These are phyloP conservation scores for Cladophialophora immunda DNA, from an alignment of 2,329 filamentous ascomycete species.

Conservation along the genomic window DNA sequence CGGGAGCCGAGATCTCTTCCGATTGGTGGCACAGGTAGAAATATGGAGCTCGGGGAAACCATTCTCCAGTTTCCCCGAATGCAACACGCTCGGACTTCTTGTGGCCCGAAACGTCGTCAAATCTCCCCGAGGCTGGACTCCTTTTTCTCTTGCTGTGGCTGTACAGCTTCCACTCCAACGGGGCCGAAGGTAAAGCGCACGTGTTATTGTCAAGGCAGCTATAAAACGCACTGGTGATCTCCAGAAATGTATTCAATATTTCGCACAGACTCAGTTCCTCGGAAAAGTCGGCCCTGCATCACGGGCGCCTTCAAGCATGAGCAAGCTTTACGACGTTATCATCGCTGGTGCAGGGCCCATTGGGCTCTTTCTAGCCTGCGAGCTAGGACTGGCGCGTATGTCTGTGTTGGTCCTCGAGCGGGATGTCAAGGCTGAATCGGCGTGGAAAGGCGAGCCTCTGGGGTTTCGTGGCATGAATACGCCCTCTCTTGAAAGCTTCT, in stretches of 20 bases:
- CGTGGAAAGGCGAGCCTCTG: slow-evolving; percentile 43
- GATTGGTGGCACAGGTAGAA: neutral
- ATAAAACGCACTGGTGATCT: neutral
- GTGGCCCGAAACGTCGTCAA: neutral
- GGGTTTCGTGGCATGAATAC: slow-evolving; percentile 46
- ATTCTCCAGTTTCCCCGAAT: neutral
- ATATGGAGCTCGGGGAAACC: neutral
- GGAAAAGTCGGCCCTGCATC: neutral
- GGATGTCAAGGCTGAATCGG: slow-evolving; percentile 34
- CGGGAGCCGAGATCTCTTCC: neutral
- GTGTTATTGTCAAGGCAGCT: neutral
- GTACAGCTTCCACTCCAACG: neutral
- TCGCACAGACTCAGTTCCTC: neutral
- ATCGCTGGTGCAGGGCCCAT: slow-evolving; percentile 58
- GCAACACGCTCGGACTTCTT: neutral
- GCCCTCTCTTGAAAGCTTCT: slow-evolving; percentile 47
- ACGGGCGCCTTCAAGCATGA: neutral
- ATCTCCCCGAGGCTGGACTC: neutral
- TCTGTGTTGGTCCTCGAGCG: slow-evolving; percentile 52
- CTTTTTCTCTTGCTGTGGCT: neutral
- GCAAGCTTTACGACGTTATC: slow-evolving; percentile 46
- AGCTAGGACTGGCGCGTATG: slow-evolving; percentile 45
- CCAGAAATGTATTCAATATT: neutral
- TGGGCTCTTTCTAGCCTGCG: slow-evolving; percentile 53
- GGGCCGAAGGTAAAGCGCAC: neutral